These are phyloP conservation scores for Botrytis porri DNA, from an alignment of 2,329 filamentous ascomycete genomes.

Conservation along the genomic window DNA sequence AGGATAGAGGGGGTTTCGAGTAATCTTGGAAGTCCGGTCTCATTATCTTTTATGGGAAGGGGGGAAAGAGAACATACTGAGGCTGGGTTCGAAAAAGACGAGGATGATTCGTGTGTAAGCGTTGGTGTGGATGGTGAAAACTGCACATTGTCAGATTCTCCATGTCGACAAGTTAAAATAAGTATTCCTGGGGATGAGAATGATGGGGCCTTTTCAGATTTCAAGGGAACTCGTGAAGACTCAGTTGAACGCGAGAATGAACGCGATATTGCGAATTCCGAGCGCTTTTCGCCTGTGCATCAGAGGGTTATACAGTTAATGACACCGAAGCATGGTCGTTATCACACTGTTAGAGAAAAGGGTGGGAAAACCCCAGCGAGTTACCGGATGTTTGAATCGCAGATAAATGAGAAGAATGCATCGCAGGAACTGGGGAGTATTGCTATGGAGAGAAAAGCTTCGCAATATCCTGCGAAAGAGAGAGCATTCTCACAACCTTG, in stretches of 20 bases:
- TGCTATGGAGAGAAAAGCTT: not conserved
- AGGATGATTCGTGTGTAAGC: too few relatives aligned
- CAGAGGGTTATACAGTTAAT: not conserved
- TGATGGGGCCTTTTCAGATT: too few relatives aligned
- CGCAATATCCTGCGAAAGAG: not conserved
- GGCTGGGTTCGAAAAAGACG: too few relatives aligned
- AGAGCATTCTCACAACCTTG: not conserved
- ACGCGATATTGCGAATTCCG: not conserved
- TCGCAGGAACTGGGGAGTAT: not conserved
- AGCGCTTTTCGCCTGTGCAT: not conserved
- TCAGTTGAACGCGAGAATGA: not conserved
- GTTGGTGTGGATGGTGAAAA: not conserved
- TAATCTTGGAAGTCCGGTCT: not conserved
- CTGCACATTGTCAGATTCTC: not conserved
- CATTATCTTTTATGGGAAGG: not conserved
- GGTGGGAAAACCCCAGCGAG: too few relatives aligned
- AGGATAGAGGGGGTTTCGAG: not conserved
- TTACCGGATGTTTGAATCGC: not conserved
- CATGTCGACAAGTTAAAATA: too few relatives aligned
- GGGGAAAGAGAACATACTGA: not conserved
- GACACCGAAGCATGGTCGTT: not conserved
- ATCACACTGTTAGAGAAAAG: too few relatives aligned
- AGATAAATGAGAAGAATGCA: not conserved
- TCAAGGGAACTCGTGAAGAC: not conserved
- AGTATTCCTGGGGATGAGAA: not conserved